A percentile compares a stretch with the other conserved stretches of the same genome.
phyloP scores from a whole-genome alignment of 2,329 filamentous ascomycete species.

The Monosporascus cannonballus region DNA sequence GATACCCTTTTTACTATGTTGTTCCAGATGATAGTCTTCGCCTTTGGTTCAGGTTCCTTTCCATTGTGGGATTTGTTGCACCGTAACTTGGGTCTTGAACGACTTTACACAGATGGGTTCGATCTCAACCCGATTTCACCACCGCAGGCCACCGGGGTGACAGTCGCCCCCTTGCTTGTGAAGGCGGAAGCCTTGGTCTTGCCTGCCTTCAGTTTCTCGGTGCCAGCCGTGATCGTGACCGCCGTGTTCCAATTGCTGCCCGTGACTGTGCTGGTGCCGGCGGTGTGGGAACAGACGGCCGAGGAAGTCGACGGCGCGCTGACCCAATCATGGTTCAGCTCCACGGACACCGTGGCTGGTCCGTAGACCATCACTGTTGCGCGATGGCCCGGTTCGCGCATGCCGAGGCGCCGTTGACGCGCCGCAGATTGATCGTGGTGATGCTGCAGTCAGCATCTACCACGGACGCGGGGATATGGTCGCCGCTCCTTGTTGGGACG shows the following conservation, averaged over 20 bases:
- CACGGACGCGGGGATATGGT: neutral
- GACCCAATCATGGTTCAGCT: neutral
- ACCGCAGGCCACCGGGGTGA: no score
- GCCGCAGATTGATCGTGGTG: neutral
- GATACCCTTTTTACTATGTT: no score
- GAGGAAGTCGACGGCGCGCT: neutral
- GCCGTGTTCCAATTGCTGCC: neutral
- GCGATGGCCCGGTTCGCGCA: neutral
- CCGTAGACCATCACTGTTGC: neutral
- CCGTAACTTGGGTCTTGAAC: no score
- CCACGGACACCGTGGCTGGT: neutral
- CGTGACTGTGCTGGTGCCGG: neutral
- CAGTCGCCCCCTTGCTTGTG: no score
- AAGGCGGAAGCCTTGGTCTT: constrained; percentile 40
- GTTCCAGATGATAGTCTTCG: no score
- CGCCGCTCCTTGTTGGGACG: neutral
- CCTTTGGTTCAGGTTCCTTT: no score
- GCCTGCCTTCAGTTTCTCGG: neutral
- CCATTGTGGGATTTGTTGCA: no score
- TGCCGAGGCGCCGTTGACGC: neutral
- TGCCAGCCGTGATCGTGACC: neutral
- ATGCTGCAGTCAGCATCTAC: neutral
- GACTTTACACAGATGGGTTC: no score
- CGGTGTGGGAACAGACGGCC: neutral
- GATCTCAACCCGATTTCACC: no score